Conservation (phyloP, 2,329 filamentous ascomycete species). For the Pseudofabraea citricarpa region DNA sequence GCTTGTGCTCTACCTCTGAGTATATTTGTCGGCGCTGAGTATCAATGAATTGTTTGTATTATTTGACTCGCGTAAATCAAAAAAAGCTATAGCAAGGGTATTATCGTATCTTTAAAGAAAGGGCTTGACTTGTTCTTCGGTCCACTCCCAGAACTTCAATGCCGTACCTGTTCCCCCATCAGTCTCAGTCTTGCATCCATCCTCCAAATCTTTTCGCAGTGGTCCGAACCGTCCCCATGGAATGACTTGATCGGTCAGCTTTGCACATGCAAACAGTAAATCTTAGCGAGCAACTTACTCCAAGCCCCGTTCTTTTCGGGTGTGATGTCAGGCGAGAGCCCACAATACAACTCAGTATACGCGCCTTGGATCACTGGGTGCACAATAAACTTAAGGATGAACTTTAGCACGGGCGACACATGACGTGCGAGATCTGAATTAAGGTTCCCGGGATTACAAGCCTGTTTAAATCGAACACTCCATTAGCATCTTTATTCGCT, state of each 20-base stretch:
- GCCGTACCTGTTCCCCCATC: slow-evolving; percentile 35
- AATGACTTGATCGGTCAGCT: slow-evolving; percentile 28
- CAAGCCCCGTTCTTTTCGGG: slow-evolving; percentile 20
- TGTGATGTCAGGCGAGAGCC: slow-evolving; percentile 21
- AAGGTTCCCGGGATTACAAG: slow-evolving; percentile 25
- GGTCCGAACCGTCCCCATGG: slow-evolving; percentile 39
- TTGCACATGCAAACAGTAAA: background rate
- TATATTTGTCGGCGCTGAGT: slow-evolving; percentile 33
- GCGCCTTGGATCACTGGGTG: slow-evolving; percentile 21
- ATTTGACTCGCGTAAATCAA: background rate
- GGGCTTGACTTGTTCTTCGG: slow-evolving; percentile 32
- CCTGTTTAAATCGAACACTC: no score
- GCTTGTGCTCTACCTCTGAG: slow-evolving; percentile 43
- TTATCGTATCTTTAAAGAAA: slow-evolving; percentile 12
- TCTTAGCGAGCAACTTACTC: slow-evolving; percentile 11
- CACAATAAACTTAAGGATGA: slow-evolving; percentile 8
- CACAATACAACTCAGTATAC: slow-evolving; percentile 25
- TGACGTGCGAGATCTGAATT: slow-evolving; percentile 17
- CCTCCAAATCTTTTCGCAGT: slow-evolving; percentile 29
- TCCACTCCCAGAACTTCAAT: slow-evolving; percentile 39
- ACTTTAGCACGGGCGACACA: slow-evolving; percentile 8
- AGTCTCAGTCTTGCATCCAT: slow-evolving; percentile 25
- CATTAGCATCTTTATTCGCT: no score
- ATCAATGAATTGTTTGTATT: slow-evolving; percentile 6
- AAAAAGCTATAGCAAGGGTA: background rate